Evolutionary conservation across 2,329 filamentous ascomycete genomes (phyloP).

Genomic region (Amylocarpus encephaloides): DNA sequence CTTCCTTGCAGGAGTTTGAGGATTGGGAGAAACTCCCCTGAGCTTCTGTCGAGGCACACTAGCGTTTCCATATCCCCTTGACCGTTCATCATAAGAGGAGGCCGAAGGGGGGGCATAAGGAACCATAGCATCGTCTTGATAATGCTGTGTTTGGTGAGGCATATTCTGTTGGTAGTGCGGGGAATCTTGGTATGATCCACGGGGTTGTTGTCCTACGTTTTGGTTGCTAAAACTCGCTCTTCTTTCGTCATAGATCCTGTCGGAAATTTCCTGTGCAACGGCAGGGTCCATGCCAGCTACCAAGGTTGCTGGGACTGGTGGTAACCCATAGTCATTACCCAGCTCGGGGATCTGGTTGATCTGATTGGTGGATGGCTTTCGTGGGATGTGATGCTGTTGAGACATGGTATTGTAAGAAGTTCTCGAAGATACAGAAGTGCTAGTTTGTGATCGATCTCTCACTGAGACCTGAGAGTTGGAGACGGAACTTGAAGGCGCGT

Average conservation of each 20-base stretch:
- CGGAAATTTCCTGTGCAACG: constrained; percentile 50
- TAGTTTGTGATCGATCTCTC: constrained; percentile 20
- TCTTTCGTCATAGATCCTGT: constrained; percentile 51
- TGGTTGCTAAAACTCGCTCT: constrained; percentile 40
- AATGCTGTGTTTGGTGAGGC: constrained; percentile 22
- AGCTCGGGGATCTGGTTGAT: constrained; percentile 12
- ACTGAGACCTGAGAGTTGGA: constrained; percentile 20
- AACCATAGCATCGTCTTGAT: constrained; percentile 21
- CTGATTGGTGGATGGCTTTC: constrained; percentile 19
- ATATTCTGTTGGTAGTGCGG: constrained; percentile 22
- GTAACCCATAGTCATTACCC: constrained; percentile 35
- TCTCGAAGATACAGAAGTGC: constrained; percentile 21
- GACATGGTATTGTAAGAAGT: constrained; percentile 23
- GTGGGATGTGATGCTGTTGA: constrained; percentile 16
- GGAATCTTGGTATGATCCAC: constrained; percentile 33
- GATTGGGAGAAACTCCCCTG: constrained; percentile 25
- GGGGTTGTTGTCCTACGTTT: constrained; percentile 34
- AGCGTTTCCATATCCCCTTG: constrained; percentile 21
- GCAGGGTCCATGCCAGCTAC: constrained; percentile 55
- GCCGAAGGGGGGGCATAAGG: constrained; percentile 22
- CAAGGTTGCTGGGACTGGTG: constrained; percentile 49
- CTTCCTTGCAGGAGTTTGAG: constrained; percentile 51
- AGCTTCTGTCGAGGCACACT: constrained; percentile 30
- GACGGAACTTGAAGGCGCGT: constrained; percentile 15
- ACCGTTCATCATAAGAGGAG: constrained; percentile 26